phyloP scores from a whole-genome alignment of 2,329 filamentous ascomycete species.

The Microsporum canis region DNA sequence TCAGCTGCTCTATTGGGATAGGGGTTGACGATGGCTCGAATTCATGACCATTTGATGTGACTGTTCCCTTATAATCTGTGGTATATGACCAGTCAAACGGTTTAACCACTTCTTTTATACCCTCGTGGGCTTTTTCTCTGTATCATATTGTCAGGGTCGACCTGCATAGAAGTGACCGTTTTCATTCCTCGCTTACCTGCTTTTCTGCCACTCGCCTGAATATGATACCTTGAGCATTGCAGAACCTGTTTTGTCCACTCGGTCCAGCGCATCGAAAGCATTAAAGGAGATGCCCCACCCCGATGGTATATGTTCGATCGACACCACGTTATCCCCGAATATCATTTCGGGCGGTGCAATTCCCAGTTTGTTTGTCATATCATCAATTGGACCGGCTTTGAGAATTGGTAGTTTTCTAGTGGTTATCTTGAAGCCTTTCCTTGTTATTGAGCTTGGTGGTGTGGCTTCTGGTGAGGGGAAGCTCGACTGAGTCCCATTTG shows the following conservation, averaged over 20 bases:
- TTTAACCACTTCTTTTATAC: slow-evolving; percentile 86
- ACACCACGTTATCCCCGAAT: slow-evolving; percentile 85
- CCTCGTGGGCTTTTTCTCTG: slow-evolving; percentile 67
- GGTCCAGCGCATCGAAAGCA: slow-evolving; percentile 75
- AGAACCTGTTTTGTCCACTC: slow-evolving; percentile 84
- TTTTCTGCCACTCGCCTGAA: slow-evolving; percentile 74
- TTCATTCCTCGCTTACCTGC: slow-evolving; percentile 36
- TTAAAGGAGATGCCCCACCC: slow-evolving; percentile 73
- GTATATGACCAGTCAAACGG: slow-evolving; percentile 98
- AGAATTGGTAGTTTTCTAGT: slow-evolving; percentile 90
- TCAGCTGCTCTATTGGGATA: slow-evolving; percentile 79
- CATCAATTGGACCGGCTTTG: slow-evolving; percentile 80
- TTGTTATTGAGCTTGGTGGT: slow-evolving; percentile 45
- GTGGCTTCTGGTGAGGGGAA: slow-evolving; percentile 41
- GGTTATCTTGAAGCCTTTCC: slow-evolving; percentile 60
- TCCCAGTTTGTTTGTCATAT: slow-evolving; percentile 63
- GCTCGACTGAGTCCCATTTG: slow-evolving; percentile 21
- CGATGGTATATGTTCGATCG: slow-evolving; percentile 60
- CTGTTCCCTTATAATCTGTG: slow-evolving; percentile 69
- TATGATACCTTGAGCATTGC: slow-evolving; percentile 91
- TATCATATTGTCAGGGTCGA: not conserved
- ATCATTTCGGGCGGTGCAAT: slow-evolving; percentile 98
- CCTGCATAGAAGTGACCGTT: not conserved
- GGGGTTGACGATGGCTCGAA: slow-evolving; percentile 39
- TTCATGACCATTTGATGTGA: slow-evolving; percentile 21